These are phyloP conservation scores for Mercurialis annua DNA, from an alignment of 345 rosid species.

Conservation along the genomic window DNA sequence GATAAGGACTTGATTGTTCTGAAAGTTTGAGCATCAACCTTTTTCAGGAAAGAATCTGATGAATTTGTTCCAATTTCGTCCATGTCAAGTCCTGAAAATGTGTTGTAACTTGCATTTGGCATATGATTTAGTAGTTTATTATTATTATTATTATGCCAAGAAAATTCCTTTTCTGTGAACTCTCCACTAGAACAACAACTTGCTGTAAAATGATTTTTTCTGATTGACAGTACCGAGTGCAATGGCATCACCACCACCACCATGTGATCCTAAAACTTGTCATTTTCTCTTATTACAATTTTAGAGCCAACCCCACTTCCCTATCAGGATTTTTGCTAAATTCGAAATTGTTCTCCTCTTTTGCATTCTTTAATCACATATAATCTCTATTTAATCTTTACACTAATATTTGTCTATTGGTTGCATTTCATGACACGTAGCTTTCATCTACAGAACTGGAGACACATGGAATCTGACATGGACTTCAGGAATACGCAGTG, in stretches of 20 bases:
- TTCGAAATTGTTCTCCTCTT: slow-evolving; percentile 19
- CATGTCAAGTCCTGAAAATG: slow-evolving; percentile 35
- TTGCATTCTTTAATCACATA: background rate
- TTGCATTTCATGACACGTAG: slow-evolving; percentile 36
- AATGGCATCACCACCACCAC: slow-evolving; percentile 45
- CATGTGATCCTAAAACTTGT: slow-evolving; percentile 45
- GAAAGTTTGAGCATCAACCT: slow-evolving; percentile 30
- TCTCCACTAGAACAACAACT: slow-evolving; percentile 44
- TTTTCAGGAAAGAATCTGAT: slow-evolving; percentile 35
- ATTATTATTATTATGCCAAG: slow-evolving; percentile 19
- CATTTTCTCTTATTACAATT: slow-evolving; percentile 32
- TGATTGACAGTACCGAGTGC: slow-evolving; percentile 27
- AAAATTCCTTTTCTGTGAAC: slow-evolving; percentile 37
- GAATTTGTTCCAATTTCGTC: slow-evolving; percentile 37
- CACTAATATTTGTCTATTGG: slow-evolving; percentile 29
- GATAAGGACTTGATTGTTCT: slow-evolving; percentile 16
- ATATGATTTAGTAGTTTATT: slow-evolving; percentile 19
- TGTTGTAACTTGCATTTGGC: slow-evolving; percentile 43
- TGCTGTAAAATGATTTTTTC: slow-evolving; percentile 20
- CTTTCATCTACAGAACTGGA: slow-evolving; percentile 54
- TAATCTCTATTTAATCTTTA: slow-evolving; percentile 1
- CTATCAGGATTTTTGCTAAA: slow-evolving; percentile 36
- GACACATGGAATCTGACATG: slow-evolving; percentile 63
- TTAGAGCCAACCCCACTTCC: slow-evolving; percentile 37
- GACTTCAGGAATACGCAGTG: slow-evolving; percentile 36